These are phyloP conservation scores for Mycogone perniciosa DNA, from an alignment of 2,329 filamentous ascomycete genomes.

Conservation along the genomic window DNA sequence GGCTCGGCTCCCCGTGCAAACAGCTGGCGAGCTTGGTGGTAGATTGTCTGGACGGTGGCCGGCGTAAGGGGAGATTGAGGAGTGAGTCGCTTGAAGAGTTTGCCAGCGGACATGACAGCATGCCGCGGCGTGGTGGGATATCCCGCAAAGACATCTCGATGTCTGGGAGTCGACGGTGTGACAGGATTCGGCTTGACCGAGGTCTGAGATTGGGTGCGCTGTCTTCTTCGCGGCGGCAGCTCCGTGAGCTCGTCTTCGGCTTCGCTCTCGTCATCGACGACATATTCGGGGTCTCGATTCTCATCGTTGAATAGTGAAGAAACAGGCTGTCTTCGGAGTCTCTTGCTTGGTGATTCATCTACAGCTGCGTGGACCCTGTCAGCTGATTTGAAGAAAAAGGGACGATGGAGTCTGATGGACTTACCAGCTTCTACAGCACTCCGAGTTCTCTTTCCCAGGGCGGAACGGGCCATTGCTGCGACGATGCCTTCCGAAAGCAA, in stretches of 20 bases:
- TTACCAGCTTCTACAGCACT: conserved; percentile 25
- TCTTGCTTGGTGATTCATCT: conserved; percentile 36
- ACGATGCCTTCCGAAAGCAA: conserved; percentile 14
- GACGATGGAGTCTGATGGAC: conserved; percentile 11
- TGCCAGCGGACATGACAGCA: conserved; percentile 70
- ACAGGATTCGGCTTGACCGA: conserved; percentile 43
- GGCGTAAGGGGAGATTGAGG: conserved; percentile 70
- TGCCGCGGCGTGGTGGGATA: conserved; percentile 76
- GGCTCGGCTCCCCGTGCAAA: conserved; percentile 77
- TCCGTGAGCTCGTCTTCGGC: conserved; percentile 36
- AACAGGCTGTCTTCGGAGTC: conserved; percentile 37
- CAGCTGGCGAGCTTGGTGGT: conserved; percentile 78
- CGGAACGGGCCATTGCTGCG: conserved; percentile 23
- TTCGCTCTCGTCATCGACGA: conserved; percentile 33
- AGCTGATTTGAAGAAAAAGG: background rate
- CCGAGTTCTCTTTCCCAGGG: conserved; percentile 31
- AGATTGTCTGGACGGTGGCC: conserved; percentile 64
- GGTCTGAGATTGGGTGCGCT: conserved; percentile 24
- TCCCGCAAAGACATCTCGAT: conserved; percentile 69
- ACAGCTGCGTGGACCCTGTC: conserved; percentile 16
- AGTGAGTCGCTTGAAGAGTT: conserved; percentile 69
- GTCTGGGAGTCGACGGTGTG: conserved; percentile 68
- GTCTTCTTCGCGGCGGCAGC: conserved; percentile 22
- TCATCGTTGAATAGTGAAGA: conserved; percentile 54
- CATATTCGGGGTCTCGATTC: conserved; percentile 47